Evolutionary conservation across 2,329 filamentous ascomycete species (phyloP).

Genomic region (Claviceps africana): DNA sequence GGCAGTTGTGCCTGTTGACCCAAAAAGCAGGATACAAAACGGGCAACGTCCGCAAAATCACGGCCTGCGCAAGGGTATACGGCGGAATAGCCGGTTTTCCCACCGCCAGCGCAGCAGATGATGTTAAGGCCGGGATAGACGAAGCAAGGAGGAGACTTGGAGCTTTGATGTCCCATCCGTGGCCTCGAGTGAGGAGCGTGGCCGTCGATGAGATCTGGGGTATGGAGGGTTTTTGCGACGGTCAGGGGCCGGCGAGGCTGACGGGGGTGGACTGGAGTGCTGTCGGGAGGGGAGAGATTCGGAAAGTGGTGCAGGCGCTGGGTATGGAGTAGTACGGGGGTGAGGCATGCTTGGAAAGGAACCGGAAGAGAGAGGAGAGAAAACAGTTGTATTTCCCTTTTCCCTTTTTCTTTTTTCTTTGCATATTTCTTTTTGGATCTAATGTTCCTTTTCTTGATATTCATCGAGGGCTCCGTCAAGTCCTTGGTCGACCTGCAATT

Average conservation of each 20-base stretch:
- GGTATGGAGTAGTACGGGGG: constrained; percentile 17
- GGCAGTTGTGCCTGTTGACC: constrained; percentile 51
- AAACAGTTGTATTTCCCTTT: no score
- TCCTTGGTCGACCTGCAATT: no score
- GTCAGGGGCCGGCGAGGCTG: constrained; percentile 20
- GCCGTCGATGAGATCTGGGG: constrained; percentile 49
- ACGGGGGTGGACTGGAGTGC: constrained; percentile 44
- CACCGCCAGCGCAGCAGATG: neutral
- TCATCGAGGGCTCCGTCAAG: no score
- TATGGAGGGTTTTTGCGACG: constrained; percentile 19
- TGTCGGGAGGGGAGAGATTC: constrained; percentile 34
- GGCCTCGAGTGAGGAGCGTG: constrained; percentile 53
- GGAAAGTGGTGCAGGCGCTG: constrained; percentile 28
- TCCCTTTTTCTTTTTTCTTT: no score
- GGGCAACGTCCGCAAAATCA: constrained; percentile 66
- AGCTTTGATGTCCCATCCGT: constrained; percentile 66
- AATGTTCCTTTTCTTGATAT: no score
- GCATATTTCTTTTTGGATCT: no score
- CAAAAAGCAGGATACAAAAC: constrained; percentile 76
- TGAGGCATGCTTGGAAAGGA: neutral
- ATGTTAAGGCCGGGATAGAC: constrained; percentile 22
- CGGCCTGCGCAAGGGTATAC: constrained; percentile 70
- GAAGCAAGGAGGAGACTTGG: constrained; percentile 54
- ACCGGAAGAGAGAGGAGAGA: neutral
- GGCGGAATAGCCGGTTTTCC: constrained; percentile 41